Evolutionary conservation across 1,284 basidiomycete species (phyloP).

Genomic region (Sutorius eximius): DNA sequence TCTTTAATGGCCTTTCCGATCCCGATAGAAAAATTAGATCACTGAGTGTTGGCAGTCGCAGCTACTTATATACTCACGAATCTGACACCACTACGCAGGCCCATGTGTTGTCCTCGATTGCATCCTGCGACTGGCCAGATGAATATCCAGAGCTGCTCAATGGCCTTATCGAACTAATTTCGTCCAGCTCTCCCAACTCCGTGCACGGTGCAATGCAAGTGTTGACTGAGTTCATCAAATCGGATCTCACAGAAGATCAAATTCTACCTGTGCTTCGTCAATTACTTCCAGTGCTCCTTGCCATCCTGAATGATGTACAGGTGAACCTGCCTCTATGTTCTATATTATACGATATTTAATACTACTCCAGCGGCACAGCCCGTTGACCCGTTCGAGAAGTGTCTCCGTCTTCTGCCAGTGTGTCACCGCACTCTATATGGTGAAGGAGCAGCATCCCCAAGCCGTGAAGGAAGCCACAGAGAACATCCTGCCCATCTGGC

Average conservation of each 20-base stretch:
- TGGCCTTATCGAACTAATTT: constrained; percentile 72
- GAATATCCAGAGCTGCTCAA: constrained; percentile 84
- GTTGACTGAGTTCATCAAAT: constrained; percentile 87
- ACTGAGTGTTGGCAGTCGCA: constrained; percentile 58
- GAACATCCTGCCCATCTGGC: constrained; percentile 85
- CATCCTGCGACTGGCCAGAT: constrained; percentile 91
- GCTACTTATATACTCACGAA: not conserved
- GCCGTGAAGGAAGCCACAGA: constrained; percentile 82
- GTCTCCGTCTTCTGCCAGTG: constrained; percentile 91
- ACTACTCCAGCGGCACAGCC: constrained; percentile 59
- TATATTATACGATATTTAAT: constrained; percentile 6
- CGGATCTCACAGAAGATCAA: constrained; percentile 90
- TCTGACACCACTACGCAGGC: constrained; percentile 51
- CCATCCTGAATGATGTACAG: constrained; percentile 75
- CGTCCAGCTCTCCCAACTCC: constrained; percentile 66
- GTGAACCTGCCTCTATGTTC: constrained; percentile 41
- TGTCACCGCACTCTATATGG: constrained; percentile 87
- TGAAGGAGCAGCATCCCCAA: constrained; percentile 88
- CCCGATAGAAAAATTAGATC: constrained; percentile 81
- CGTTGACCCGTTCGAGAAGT: constrained; percentile 80
- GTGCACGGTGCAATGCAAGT: constrained; percentile 96
- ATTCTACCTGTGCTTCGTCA: constrained; percentile 84
- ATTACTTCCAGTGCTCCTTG: constrained; percentile 81
- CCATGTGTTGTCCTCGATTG: constrained; percentile 80
- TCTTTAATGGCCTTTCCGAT: constrained; percentile 85